Evolutionary conservation across 768 basidiomycete species (phyloP), one percentile per base, ranked within the genome.

Genomic region (Pleurotus pulmonarius): DNA sequence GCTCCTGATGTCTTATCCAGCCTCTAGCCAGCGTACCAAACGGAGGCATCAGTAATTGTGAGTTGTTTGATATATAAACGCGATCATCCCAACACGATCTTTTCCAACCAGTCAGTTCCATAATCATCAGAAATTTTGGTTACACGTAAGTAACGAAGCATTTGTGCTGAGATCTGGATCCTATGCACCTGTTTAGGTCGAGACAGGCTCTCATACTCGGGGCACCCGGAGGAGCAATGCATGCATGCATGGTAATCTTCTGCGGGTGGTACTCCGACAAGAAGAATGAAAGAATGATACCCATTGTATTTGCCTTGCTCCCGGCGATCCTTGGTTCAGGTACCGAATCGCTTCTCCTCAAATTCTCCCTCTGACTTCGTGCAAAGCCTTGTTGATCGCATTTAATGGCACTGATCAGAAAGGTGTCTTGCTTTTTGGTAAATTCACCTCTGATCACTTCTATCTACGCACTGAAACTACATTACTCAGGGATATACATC

Each of bases 211-310:
- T 87, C 13, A 86, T 86, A 40, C 63, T 86, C 24, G 76, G 77
- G 3, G 83, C 85, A 0, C 85, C 84, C 2, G 76, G 67, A 18
- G 87, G 86, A 3, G 73, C 69, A 7, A 65, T 87, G 22, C 77
- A 74, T 3, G 74, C 83, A 0, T 41, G 69, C 3, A 83, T 73
- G 58, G 76, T 80, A 2, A 59, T 85, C 15, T 61, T 75, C 4
- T 85, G 82, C 59, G 84, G 84, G 3, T 87, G 82, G 78, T 84
- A 83, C 64, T 84, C 86, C 0, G 86, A 87, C 61, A 81, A 70
- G 66, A 85, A 80, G 83, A 75, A 74, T 38, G 83, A 84, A 58
- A 75, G 85, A 3, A 85, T 85, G 84, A 57, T 77, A 3, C 85
- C 86, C 0, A 82, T 87, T 37, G 69, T 84, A 11, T 74, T 84